Evolutionary conservation across 306 rosid genomes (phyloP), one percentile per base, ranked within the genome.

Genomic region (Datisca glomerata): DNA sequence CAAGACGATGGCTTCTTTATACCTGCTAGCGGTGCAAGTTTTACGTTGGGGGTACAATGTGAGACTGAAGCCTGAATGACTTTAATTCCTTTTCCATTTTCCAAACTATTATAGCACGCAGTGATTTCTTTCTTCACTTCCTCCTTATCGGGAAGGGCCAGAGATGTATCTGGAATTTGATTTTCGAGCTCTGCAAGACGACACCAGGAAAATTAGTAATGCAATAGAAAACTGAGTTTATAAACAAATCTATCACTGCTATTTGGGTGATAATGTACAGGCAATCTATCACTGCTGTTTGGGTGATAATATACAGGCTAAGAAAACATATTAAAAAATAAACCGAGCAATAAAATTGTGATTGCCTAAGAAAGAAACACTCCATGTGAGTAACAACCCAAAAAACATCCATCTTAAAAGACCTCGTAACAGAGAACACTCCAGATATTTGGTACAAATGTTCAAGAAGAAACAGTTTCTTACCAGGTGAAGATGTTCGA

Each of bases 1-100:
- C 56, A 49, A 49, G 93, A 60, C 37, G 98, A 91, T 24, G 72
- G 60, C 51, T 81, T 60, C 68, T 89, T 89, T 31, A 64, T 59
- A 46, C 80, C 77, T 3, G 75, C 65, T 24, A 59, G 45, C 2
- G 66, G 66, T 48, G 55, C 66, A 12, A 60, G 55, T 52, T 72
- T 87, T 32, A 43, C 24, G 20, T 50, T 51, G 35, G 69, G 24
- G 35, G 68, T 65, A 49, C 64, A 12, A 29, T 27, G 52, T 46
- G 57, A 42, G 55, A 35, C 44, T 11, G 57, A 35, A 10, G 33
- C 17, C 56, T 53, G 58, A 56, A 43, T 51, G 35, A 25, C 28
- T 43, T 54, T 64, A 40, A 29, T 43, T 53, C 44, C 71, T 46
- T 41, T 56, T 53, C 47, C 69, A 42, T 57, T 61, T 65, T 71